Evolutionary conservation across 371 early-diverging fungal species (phyloP), one percentile per base, ranked within the genome.

Genomic region (Batrachochytrium dendrobatidis): DNA sequence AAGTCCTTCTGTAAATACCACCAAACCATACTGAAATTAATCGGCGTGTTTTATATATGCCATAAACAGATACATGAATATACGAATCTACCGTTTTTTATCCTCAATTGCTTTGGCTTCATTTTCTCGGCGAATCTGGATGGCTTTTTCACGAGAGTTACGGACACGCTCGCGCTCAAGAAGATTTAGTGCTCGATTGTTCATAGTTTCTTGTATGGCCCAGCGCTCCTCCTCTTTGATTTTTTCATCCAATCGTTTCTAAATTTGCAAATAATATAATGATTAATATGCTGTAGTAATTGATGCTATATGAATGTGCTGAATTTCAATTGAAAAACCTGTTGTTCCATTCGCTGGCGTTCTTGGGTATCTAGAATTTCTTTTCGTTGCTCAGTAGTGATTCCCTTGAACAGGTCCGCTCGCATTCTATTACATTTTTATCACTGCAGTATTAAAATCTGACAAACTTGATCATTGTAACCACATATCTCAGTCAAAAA

Each of bases 401-500:
- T 73, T 34, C 77, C 79, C 56, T 79, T 79, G 65, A 76, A 79
- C 15, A 69, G 45, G 55, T 79, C 79, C 18, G 74, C 75, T 10
- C 77, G 65, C 22, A 75, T 62, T 48, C 77, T 78, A 28, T 1
- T 3, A 51, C 22, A 50, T 53, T 1, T 15, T n/a, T 18, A n/a
- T 15, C 33, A 2, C 17, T 34, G 24, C 17, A 35, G 57, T 35
- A 20, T 22, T 18, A 2, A 26, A 30, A 58, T 26, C 15, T 17
- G 52, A 59, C 7, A 0, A 2, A 26, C 1, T 32, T 15, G 25
- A 35, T 53, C 5, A 30, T 5, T 32, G 3, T 10, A 1, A 17
- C 17, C 6, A 18, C 26, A 48, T 15, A 18, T 45, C 24, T 39
- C 34, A 31, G 4, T 53, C 15, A 59, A 18, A 30, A 58, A 15